Evolutionary conservation across 2,329 filamentous ascomycete genomes (phyloP).

Genomic region (Tothia fuscella): DNA sequence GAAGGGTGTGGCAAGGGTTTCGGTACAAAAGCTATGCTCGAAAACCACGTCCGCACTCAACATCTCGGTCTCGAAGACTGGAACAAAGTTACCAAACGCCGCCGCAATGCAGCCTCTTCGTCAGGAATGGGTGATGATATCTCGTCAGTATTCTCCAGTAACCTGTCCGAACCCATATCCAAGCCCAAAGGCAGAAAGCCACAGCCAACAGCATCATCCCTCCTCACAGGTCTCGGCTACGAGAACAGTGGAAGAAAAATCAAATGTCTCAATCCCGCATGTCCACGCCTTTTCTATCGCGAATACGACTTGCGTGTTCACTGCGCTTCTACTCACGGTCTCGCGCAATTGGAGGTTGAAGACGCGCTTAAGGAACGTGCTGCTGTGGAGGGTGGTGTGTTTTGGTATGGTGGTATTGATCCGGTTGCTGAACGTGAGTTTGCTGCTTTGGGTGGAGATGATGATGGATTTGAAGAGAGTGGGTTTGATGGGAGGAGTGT

Average conservation of each 20-base stretch:
- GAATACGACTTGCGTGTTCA: constrained; percentile 48
- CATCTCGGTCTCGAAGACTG: constrained; percentile 53
- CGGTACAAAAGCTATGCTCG: constrained; percentile 63
- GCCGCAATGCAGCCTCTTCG: too few species aligned
- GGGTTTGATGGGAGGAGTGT: constrained; percentile 1
- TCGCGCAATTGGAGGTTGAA: constrained; percentile 27
- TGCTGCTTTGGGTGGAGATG: constrained; percentile 10
- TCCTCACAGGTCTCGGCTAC: constrained; percentile 7
- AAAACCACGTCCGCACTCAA: constrained; percentile 73
- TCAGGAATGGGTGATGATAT: constrained; percentile 7
- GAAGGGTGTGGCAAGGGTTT: constrained; percentile 65
- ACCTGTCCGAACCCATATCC: too few species aligned
- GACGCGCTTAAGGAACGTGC: constrained; percentile 26
- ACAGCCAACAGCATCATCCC: constrained; percentile 8
- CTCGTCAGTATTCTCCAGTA: too few species aligned
- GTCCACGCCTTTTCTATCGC: constrained; percentile 43
- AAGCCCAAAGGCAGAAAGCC: constrained; percentile 11
- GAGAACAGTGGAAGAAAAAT: constrained; percentile 2
- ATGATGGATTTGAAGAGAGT: constrained; percentile 7
- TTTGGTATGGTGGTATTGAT: constrained; percentile 31
- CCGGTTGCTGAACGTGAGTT: constrained; percentile 13
- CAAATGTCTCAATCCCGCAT: constrained; percentile 38
- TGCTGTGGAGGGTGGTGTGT: constrained; percentile 30
- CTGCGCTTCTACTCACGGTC: constrained; percentile 33
- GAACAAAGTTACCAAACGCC: constrained; percentile 24